phyloP scores from a whole-genome alignment of 257 asterid genomes.

The Primulina huaijiensis region DNA sequence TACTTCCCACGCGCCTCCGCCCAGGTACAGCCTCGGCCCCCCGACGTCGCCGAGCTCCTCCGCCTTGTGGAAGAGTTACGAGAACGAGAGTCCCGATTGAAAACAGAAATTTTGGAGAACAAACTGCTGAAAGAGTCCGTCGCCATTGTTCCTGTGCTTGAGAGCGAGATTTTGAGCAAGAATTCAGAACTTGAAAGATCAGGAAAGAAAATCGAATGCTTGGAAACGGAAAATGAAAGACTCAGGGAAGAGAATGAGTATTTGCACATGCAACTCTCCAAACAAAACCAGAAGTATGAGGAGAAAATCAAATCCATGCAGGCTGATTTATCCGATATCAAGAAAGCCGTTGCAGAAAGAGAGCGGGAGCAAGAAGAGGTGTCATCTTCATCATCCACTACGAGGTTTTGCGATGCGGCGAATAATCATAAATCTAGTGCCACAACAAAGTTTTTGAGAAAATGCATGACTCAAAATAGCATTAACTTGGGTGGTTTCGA shows the following conservation, averaged over 20 bases:
- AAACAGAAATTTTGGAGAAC: slow-evolving; percentile 69
- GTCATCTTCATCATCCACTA: slow-evolving; percentile 36
- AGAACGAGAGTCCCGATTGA: slow-evolving; percentile 65
- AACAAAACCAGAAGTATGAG: slow-evolving; percentile 54
- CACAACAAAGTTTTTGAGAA: slow-evolving; percentile 43
- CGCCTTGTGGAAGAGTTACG: slow-evolving; percentile 60
- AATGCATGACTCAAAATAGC: slow-evolving; percentile 40
- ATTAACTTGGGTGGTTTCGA: slow-evolving; percentile 24
- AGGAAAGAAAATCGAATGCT: slow-evolving; percentile 55
- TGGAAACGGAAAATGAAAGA: slow-evolving; percentile 68
- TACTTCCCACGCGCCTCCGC: slow-evolving; percentile 84
- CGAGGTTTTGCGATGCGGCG: slow-evolving; percentile 39
- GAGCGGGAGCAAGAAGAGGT: slow-evolving; percentile 22
- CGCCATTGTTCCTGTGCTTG: slow-evolving; percentile 72
- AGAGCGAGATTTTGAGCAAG: slow-evolving; percentile 47
- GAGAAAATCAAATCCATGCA: slow-evolving; percentile 52
- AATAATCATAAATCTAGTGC: slow-evolving; percentile 32
- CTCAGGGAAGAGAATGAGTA: slow-evolving; percentile 66
- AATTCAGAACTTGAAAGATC: slow-evolving; percentile 52
- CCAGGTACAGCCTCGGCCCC: slow-evolving; percentile 95
- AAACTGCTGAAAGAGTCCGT: slow-evolving; percentile 57
- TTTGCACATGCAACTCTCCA: slow-evolving; percentile 52
- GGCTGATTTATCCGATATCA: slow-evolving; percentile 45
- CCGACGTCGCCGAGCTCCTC: slow-evolving; percentile 72
- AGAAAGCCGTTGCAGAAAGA: slow-evolving; percentile 51